Evolutionary conservation across 345 rosid genomes (phyloP), one percentile per base, ranked within the genome.

Genomic region (Lumnitzera racemosa): DNA sequence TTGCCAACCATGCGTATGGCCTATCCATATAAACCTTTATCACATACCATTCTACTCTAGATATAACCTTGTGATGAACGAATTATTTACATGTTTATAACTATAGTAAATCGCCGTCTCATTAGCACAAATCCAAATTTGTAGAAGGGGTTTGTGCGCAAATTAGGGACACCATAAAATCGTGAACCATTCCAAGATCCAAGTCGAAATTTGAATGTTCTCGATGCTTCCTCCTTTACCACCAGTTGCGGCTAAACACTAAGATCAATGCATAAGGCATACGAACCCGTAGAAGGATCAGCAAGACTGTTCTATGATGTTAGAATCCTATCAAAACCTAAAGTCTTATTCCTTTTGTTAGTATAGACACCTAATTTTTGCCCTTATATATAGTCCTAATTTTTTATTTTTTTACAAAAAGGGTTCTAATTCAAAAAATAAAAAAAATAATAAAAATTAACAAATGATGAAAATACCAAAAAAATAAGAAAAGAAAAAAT

Each of bases 111-210:
- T 77, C 64, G 77, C 84, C 0, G 61, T 41, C 5, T 71, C 60
- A 49, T 66, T 56, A 63, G 54, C 5, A 74, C 63, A 49, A 78
- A 79, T 24, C 17, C n/a, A 15, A 53, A 74, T 0, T 55, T 61
- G 1, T 65, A 61, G 15, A 61, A 2, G 11, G 69, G 31, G 27
- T 72, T 54, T 9, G 60, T 61, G 52, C 61, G 25, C 70, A 79
- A 55, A 11, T 58, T 64, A 3, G 79, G 77, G 2, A 61, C 53
- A 41, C 83, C 88, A n/a, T 80, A 73, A 14, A 71, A 78, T n/a
- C 74, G 54, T 1, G 56, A 20, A 5, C 88, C 86, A 47, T 80
- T 80, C 84, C 84, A 80, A 3, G 83, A 65, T 2, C 86, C 88
- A 0, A 75, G 48, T 3, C 86, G 47, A 17, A 66, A 73, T 20